These are phyloP conservation scores for Patellifolia procumbens DNA, from an alignment of 179 eudicot genomes.

Conservation along the genomic window DNA sequence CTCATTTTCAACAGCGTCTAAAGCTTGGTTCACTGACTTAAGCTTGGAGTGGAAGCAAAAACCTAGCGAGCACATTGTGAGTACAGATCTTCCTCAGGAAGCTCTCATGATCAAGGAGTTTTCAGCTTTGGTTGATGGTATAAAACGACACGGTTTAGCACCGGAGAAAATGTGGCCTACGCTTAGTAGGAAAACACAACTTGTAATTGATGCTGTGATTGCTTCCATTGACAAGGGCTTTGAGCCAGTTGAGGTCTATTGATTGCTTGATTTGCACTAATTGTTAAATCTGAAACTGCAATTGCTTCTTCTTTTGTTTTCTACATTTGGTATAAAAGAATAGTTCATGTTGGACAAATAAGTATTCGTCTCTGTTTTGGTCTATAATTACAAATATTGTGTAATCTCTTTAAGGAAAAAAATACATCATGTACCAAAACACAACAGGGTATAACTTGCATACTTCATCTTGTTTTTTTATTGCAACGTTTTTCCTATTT, in stretches of 20 bases:
- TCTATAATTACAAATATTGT: no score
- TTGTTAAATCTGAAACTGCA: no score
- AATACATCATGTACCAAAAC: no score
- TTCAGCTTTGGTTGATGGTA: conserved; percentile 35
- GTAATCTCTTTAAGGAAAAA: no score
- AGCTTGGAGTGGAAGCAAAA: conserved; percentile 34
- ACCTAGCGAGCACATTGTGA: conserved; percentile 30
- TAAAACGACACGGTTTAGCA: conserved; percentile 28
- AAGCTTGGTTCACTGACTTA: conserved; percentile 32
- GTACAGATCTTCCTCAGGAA: conserved; percentile 41
- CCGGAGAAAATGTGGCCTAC: conserved; percentile 42
- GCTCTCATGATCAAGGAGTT: conserved; percentile 44
- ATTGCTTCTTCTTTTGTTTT: no score
- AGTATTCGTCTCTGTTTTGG: no score
- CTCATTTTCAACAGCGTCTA: conserved; percentile 23
- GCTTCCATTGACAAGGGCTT: conserved; percentile 40
- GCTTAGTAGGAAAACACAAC: conserved; percentile 43
- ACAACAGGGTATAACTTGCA: no score
- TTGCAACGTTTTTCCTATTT: no score
- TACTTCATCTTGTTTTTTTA: no score
- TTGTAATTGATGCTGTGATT: conserved; percentile 40
- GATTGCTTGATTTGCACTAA: no score
- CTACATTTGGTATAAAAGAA: no score
- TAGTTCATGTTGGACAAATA: no score
- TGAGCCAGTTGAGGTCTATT: conserved; percentile 35